Evolutionary conservation across 345 rosid species (phyloP), one percentile per base, ranked within the genome.

Genomic region (Eucalyptus victrix): DNA sequence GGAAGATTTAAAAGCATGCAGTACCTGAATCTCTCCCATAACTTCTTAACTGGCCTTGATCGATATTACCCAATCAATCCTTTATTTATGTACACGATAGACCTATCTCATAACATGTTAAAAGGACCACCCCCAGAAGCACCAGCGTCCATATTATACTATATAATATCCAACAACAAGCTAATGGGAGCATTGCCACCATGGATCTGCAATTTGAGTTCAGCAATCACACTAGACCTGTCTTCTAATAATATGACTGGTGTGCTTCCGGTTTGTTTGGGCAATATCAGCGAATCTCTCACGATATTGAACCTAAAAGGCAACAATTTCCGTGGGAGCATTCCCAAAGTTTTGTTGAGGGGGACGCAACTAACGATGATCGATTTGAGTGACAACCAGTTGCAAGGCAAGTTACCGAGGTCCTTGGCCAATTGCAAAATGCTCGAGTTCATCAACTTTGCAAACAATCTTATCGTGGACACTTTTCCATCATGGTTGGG

Each of bases 401-500:
- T 88, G 23, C 54, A 45, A 34, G 62, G 86, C 6, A 37, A 32
- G 15, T 42, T 50, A 88, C 47, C 60, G 0, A 50, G 86, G 86
- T 30, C 28, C 6, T 23, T 88, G 23, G 53, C 85, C 53, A 5
- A 49, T 72, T 88, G 62, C 34, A 72, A 37, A 17, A 9, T 8
- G 9, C 49, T 89, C 8, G 12, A 88, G 53, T 17, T n/a, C 90
- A 88, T 93, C 44, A 87, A 89, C 83, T 42, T 93, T 0, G 89
- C 88, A 2, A 53, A 88, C 86, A 90, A 91, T 45, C 18, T 16
- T n/a, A 87, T 91, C 6, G 3, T 49, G 37, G 93, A 89, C 86
- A 88, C 85, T 2, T 91, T 91, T 32, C 93, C 91, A 0, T 90
- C 69, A 40, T 90, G 89, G 93, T 54, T 93, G 28, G 93, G 92